Conservation (phyloP, 129 eudicot species). For the Lonicera japonica region DNA sequence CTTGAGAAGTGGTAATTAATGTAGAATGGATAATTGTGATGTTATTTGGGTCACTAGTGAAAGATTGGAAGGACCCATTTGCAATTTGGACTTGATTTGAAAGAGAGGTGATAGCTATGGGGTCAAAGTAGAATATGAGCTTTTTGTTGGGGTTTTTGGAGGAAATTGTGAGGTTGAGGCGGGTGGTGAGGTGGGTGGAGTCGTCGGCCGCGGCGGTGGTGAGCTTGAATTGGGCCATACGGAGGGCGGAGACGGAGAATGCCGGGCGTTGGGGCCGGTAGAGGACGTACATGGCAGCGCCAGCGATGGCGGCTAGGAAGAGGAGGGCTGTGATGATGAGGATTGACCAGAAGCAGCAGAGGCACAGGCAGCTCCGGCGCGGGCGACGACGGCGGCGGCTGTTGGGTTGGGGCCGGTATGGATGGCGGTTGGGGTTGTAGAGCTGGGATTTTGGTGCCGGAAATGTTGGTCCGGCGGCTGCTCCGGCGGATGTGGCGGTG, state of each 20-base stretch:
- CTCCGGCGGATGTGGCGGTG: slow-evolving; percentile 19
- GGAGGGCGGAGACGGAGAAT: slow-evolving; percentile 64
- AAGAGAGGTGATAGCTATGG: slow-evolving; percentile 31
- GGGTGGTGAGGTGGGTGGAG: slow-evolving; percentile 53
- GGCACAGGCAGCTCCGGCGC: slow-evolving; percentile 63
- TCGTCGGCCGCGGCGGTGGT: slow-evolving; percentile 58
- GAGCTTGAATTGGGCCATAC: slow-evolving; percentile 56
- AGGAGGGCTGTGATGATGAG: slow-evolving; percentile 41
- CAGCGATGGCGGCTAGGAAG: slow-evolving; percentile 62
- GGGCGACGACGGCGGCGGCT: slow-evolving; percentile 30
- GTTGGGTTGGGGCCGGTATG: slow-evolving; percentile 47
- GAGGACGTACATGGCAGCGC: slow-evolving; percentile 63
- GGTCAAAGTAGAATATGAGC: slow-evolving; percentile 36
- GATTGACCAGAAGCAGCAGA: slow-evolving; percentile 61
- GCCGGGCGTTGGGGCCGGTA: slow-evolving; percentile 80
- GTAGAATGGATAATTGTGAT: slow-evolving; percentile 36
- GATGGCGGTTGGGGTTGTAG: slow-evolving; percentile 52
- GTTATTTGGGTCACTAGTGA: slow-evolving; percentile 35
- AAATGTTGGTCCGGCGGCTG: slow-evolving; percentile 26
- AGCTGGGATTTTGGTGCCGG: slow-evolving; percentile 43
- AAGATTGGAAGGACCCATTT: slow-evolving; percentile 27
- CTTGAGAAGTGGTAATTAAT: slow-evolving; percentile 12
- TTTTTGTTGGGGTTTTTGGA: slow-evolving; percentile 71
- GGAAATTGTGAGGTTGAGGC: slow-evolving; percentile 68
- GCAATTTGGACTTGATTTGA: slow-evolving; percentile 40